Evolutionary conservation across 2,329 filamentous ascomycete species (phyloP), one percentile per base, ranked within the genome.

Genomic region (Sclerotinia spermophila): DNA sequence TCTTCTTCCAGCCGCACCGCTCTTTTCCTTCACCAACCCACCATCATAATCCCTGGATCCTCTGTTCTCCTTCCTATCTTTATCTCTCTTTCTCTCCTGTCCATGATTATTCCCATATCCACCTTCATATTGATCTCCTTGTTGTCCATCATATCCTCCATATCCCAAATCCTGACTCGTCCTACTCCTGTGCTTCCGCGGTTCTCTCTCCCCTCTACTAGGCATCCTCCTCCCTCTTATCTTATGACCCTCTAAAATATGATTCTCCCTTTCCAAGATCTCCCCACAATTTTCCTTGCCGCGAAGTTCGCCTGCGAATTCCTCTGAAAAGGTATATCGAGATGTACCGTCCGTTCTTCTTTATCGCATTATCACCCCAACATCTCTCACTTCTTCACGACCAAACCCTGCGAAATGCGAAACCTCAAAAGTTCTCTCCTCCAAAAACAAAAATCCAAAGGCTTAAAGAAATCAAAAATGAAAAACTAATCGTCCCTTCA

Each of bases 291-390:
- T 5, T 55, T 44, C 40, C 35, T 44, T 13, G 2, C 38, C 56
- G 55, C 44, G 35, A 33, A 51, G 17, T 30, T 17, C 21, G 27
- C 40, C 55, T 53, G 56, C 44, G 58, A n/a, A 33, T 17, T 10
- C 35, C 42, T 38, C 21, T 51, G 45, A 27, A 5, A 61, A 64
- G 58, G 42, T 62, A 51, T 40, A 55, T 30, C 51, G 30, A 58
- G 21, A 21, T 42, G 19, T 33, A 11, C 7, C 51, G 65, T n/a
- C 51, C 51, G 42, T 44, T 30, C 35, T 69, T 53, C 19, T 59
- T 64, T 69, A 69, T 69, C 67, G 56, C 67, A 69, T 69, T 11
- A 62, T 68, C 42, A 27, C 56, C 33, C 24, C 24, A 38, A 38
- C 13, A 42, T 30, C 35, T 45, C 61, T 10, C 33, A 30, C 15